Evolutionary conservation across 139 green algal species (phyloP), one percentile per base, ranked within the genome.

Genomic region (Asterochloris sp.): DNA sequence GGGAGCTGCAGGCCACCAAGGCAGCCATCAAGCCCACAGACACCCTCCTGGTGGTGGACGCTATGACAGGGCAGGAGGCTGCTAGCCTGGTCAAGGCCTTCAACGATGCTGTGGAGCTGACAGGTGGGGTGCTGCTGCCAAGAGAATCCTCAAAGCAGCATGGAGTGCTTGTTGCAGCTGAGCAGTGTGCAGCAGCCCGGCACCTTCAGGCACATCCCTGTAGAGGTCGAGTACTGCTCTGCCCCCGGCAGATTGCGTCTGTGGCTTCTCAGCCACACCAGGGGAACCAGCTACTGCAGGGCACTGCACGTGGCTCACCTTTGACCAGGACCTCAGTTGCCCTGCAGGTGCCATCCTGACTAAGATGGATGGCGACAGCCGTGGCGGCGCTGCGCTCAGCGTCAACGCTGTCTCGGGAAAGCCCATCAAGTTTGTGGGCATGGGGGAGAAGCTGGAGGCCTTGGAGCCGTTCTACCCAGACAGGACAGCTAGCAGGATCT

Each of bases 381-480:
- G 97, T 28, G 97, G 97, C 64, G 97, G 97, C 10, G 97, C 97
- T 0, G 97, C 97, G 14, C 92, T 99, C 28, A 94, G 83, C 26
- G 94, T 99, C 26, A 92, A 94, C 16, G 96, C 98, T 88, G 83
- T 97, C 62, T 94, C 87, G 15, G 96, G 96, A 17, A 94, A 94
- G 86, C 97, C 97, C 79, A 99, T 99, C 89, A 99, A 99, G 91
- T 99, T 99, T 87, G 91, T 98, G 85, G 96, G 97, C 21, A 95
- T 93, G 54, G 97, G 97, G 13, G 97, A 99, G 93, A 97, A 94
- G 86, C 95, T 99, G 93, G 94, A 97, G 47, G 92, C 91, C 24
- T 88, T 99, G 76, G 97, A 99, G 90, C 94, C 93, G 13, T 99
- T 99, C 87, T 99, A 98, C 89, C 97, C 97, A 0, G 97, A 99